Base-by-base conservation (phyloP, 208 protist species). In the Leishmania braziliensis region DNA sequence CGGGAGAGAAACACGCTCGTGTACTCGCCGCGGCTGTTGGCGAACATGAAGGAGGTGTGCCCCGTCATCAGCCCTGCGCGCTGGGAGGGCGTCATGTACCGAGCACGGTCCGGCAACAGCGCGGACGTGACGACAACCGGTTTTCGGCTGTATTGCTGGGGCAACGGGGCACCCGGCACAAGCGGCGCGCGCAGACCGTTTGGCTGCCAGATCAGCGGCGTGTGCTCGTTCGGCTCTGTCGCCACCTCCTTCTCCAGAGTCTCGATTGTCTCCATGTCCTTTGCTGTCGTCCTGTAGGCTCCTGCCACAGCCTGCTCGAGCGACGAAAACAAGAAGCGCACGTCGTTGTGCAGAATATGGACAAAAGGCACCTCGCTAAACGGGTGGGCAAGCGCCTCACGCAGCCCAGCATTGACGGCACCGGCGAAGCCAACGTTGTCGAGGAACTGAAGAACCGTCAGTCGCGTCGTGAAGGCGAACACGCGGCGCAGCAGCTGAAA, bases 81-180 rank as follows among this genome's bases (percentile, higher is more conserved):
- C 60, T 78, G 69, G 4, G 53, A 46, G 2, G 36, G n/a, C 6
- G 75, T 62, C 65, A 86, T 78, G 74, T 89, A 88, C 20, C 87
- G 89, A 46, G 91, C 72, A 14, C 84, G 81, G 77, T 89, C 87
- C 2, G 91, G 91, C 58, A 92, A 79, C 50, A 94, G 79, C 33
- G 84, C 77, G 0, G 89, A 90, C 0, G 90, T 90, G 14, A 87
- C 77, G 18, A 87, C 77, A 16, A 79, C 66, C 48, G 48, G 54
- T n/a, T 66, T 51, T 3, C 70, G 74, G 66, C 39, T 46, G 29
- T 74, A 70, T 51, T 86, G 76, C 79, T 86, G 85, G n/a, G 80
- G 79, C 53, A 88, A 54, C 2, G 83, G 79, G 5, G 51, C 54
- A 20, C 77, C 63, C 10, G n/a, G 63, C 14, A 82, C 60, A 43